A percentile compares a stretch with the other conserved stretches of the same genome.
These are phyloP conservation scores for Scheffersomyces lignicola DNA, from an alignment of 1,139 yeast species.

Conservation along the genomic window DNA sequence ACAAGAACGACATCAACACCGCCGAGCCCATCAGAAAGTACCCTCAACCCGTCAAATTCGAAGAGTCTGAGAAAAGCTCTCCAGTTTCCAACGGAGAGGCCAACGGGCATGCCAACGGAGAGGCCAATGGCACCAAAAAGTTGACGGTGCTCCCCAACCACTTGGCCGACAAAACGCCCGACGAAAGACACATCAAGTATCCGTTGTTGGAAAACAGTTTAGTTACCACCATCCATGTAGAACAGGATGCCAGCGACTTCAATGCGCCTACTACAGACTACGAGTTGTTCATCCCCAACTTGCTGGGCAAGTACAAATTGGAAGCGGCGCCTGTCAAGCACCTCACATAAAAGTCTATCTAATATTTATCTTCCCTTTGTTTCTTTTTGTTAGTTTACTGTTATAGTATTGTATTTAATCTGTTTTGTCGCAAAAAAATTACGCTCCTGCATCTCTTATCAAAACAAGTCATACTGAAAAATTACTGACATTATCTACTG, in stretches of 20 bases:
- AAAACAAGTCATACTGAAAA: too few species aligned
- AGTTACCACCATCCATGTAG: constrained; percentile 72
- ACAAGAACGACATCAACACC: constrained; percentile 19
- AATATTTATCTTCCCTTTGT: neutral
- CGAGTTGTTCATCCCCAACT: constrained; percentile 69
- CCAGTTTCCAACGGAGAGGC: too few species aligned
- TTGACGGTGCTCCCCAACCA: neutral
- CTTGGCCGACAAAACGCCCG: constrained; percentile 11
- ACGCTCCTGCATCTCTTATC: too few species aligned
- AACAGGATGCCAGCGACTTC: constrained; percentile 52
- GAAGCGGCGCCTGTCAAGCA: constrained; percentile 39
- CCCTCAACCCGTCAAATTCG: constrained; percentile 29
- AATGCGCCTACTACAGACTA: constrained; percentile 63
- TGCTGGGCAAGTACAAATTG: constrained; percentile 37
- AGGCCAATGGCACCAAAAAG: constrained; percentile 8
- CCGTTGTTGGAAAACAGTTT: constrained; percentile 60
- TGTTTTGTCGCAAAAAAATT: too few species aligned
- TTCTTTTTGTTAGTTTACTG: neutral
- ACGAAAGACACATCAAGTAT: constrained; percentile 36
- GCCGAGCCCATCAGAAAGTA: constrained; percentile 18
- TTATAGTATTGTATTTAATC: too few species aligned
- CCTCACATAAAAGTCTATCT: constrained; percentile 6
- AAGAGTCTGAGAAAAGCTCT: neutral
- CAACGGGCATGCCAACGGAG: constrained; percentile 6
- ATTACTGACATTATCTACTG: too few species aligned